Evolutionary conservation across 2,329 filamentous ascomycete species (phyloP), one percentile per base, ranked within the genome.

Genomic region (Fusarium subglutinans): DNA sequence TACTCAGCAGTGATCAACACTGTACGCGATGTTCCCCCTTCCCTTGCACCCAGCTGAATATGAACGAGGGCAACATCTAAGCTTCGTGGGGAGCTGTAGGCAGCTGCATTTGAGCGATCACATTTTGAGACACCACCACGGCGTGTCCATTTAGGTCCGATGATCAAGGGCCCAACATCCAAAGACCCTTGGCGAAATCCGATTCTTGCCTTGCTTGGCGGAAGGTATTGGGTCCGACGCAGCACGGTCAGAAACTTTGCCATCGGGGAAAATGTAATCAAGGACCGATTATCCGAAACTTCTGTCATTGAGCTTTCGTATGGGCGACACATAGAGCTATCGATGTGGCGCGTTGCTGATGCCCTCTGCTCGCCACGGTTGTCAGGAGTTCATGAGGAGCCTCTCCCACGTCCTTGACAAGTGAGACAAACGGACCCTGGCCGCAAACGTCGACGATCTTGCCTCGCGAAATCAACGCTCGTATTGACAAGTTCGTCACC

Each of bases 241-340:
- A 35, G 6, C 13, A 51, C 14, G 30, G 44, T 47, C 24, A 28
- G 12, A 22, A 7, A 20, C 43, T 47, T 47, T 28, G 8, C 12
- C 17, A 6, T 53, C 30, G 3, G 6, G 17, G 5, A 26, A 33
- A 2, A 26, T 37, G 30, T 13, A 26, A 35, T 51, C 30, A 24
- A 8, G 48, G 18, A 8, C 2, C 17, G 17, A 8, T 8, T 15
- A 12, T 37, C 12, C n/a, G 48, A 20, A 24, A 11, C 17, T 37
- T 17, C 12, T 24, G 6, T 20, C n/a, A 35, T 37, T 24, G 17
- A 15, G 5, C 13, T 22, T 37, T 26, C 17, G 13, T 22, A 26
- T 26, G 18, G 6, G n/a, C 5, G 4, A 0, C 30, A 11, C 4
- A 11, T 37, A n/a, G n/a, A 20, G 17, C 6, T 8, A 14, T 10